A percentile compares a stretch with the other conserved stretches of the same genome.
Evolutionary conservation across 2,329 filamentous ascomycete species (phyloP).

Genomic region (Penicillium sp.): DNA sequence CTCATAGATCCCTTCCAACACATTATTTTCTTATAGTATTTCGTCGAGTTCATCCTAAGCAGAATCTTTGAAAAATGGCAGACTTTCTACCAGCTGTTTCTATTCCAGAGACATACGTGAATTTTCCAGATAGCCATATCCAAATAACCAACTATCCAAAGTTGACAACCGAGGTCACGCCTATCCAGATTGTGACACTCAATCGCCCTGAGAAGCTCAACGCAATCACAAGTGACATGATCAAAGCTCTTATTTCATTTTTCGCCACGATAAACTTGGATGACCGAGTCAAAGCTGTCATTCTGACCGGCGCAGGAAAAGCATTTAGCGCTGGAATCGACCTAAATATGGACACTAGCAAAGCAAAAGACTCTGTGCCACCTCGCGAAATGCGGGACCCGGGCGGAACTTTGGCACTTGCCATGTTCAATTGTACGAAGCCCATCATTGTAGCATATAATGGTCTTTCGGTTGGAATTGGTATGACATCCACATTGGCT

Average conservation of each 20-base stretch:
- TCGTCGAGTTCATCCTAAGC: too few species aligned
- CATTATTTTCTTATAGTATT: too few species aligned
- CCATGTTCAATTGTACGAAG: constrained; percentile 5
- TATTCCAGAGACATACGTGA: background rate
- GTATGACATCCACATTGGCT: constrained; percentile 2
- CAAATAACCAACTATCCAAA: background rate
- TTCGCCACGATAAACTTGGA: constrained; percentile 7
- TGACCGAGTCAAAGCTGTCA: constrained; percentile 12
- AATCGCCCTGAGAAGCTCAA: constrained; percentile 61
- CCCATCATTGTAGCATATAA: constrained; percentile 3
- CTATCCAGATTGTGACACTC: constrained; percentile 53
- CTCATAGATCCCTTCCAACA: too few species aligned
- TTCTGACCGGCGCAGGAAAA: constrained; percentile 12
- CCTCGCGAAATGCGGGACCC: background rate
- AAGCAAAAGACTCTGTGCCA: constrained; percentile 5
- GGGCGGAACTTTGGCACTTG: background rate
- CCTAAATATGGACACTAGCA: constrained; percentile 3
- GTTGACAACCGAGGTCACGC: constrained; percentile 52
- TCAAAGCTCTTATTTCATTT: constrained; percentile 42
- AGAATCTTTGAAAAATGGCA: too few species aligned
- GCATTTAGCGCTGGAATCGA: constrained; percentile 12
- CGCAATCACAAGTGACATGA: constrained; percentile 57
- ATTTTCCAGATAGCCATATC: background rate
- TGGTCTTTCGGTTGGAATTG: constrained; percentile 2
- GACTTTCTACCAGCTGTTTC: background rate